Conservation (phyloP, 176 grass and related monocot species). For the Olyra latifolia region DNA sequence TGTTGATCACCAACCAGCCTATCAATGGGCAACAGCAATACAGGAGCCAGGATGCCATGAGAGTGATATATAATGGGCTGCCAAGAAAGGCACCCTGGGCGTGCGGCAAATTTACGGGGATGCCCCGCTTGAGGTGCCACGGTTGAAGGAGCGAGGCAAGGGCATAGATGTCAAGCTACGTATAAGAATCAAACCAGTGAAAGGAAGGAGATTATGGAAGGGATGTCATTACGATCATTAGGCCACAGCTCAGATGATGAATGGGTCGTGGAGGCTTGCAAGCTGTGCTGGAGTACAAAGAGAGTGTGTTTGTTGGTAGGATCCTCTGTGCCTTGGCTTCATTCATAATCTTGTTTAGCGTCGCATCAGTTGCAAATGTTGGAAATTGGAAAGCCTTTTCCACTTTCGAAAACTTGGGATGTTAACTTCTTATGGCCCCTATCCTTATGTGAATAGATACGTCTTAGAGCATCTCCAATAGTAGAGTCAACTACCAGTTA, state of each 20-base stretch:
- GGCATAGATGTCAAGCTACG: neutral
- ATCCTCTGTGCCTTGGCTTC: conserved; percentile 13
- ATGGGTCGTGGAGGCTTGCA: conserved; percentile 31
- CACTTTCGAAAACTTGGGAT: no score
- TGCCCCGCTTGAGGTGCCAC: neutral
- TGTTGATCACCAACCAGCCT: conserved; percentile 39
- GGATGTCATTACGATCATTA: conserved; percentile 22
- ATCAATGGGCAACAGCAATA: conserved; percentile 26
- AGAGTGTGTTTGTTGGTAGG: neutral
- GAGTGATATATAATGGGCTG: conserved; percentile 49
- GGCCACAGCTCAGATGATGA: neutral
- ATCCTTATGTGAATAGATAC: no score
- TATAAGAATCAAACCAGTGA: neutral
- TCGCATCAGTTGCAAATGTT: neutral
- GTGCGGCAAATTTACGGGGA: neutral
- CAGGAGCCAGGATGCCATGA: conserved; percentile 35
- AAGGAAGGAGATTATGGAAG: conserved; percentile 41
- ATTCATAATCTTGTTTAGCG: neutral
- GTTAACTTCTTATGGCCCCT: no score
- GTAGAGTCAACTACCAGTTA: no score
- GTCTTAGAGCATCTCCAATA: no score
- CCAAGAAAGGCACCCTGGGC: conserved; percentile 23
- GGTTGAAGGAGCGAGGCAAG: neutral
- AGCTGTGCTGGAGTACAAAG: conserved; percentile 10
- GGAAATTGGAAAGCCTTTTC: no score